Evolutionary conservation across 1,284 basidiomycete species (phyloP).

Genomic region (Sphagnurus paluster): DNA sequence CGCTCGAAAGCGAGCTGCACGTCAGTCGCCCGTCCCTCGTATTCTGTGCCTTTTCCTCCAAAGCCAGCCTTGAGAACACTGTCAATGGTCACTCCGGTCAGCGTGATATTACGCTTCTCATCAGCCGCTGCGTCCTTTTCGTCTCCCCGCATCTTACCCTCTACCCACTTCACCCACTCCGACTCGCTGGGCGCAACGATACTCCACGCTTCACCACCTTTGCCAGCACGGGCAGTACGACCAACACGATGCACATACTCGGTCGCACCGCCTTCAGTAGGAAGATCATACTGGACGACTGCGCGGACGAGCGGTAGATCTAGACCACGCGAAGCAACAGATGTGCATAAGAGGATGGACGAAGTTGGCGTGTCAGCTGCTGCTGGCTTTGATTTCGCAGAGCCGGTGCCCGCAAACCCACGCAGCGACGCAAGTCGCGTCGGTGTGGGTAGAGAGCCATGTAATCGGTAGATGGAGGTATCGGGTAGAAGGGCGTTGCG

Average conservation of each 20-base stretch:
- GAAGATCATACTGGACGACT: constrained; percentile 96
- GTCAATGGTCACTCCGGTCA: constrained; percentile 69
- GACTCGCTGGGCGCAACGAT: constrained; percentile 86
- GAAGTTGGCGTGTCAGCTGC: constrained; percentile 30
- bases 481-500: constrained; percentile 81
- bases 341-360: constrained; percentile 91
- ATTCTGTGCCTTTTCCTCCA: constrained; percentile 80
- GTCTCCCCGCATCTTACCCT: constrained; percentile 70
- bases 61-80: constrained; percentile 79
- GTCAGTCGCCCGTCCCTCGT: constrained; percentile 91
- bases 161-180: constrained; percentile 89
- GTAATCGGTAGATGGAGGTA: constrained; percentile 86
- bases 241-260: constrained; percentile 98
- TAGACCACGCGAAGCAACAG: constrained; percentile 96
- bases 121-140: constrained; percentile 28
- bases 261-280: constrained; percentile 94
- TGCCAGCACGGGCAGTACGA: constrained; percentile 94
- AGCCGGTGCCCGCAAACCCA: constrained; percentile 65
- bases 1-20: constrained; percentile 95
- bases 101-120: constrained; percentile 43
- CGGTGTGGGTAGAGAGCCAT: constrained; percentile 87
- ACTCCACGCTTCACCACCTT: constrained; percentile 93
- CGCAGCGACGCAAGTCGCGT: constrained; percentile 83
- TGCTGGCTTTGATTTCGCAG: constrained; percentile 32
- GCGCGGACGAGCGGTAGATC: constrained; percentile 94